phyloP scores from a whole-genome alignment of 768 basidiomycete genomes.

The Suillus paluster region DNA sequence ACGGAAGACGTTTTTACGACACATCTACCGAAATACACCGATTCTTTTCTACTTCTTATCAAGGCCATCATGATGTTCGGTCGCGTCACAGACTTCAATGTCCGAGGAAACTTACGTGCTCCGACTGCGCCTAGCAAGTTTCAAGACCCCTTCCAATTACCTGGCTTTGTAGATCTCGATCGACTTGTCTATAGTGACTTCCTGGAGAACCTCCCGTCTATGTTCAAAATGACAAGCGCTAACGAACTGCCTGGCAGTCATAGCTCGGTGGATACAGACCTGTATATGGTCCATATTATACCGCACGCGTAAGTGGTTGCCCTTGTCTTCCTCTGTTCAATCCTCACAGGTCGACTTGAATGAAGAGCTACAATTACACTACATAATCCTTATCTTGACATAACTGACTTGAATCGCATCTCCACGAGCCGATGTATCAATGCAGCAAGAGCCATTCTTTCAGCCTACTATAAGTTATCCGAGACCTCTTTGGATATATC shows the following conservation, averaged over 20 bases:
- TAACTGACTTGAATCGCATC: constrained; percentile 62
- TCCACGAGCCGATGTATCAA: constrained; percentile 76
- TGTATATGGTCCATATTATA: constrained; percentile 86
- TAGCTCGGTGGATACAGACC: constrained; percentile 73
- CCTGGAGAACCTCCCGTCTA: constrained; percentile 69
- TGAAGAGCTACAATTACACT: constrained; percentile 84
- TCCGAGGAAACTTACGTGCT: constrained; percentile 71
- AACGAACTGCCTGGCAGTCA: constrained; percentile 59
- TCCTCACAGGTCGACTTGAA: constrained; percentile 33
- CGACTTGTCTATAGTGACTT: constrained; percentile 69
- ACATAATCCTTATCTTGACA: constrained; percentile 83
- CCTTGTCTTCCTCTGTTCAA: constrained; percentile 10
- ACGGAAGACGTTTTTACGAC: constrained; percentile 66
- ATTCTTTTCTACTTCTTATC: constrained; percentile 80
- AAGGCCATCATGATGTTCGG: constrained; percentile 88
- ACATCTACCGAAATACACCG: constrained; percentile 79
- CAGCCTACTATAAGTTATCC: constrained; percentile 77
- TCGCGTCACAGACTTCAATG: constrained; percentile 83
- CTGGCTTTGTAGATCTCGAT: constrained; percentile 74
- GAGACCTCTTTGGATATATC: constrained; percentile 83
- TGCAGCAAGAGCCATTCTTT: constrained; percentile 74
- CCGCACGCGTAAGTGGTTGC: constrained; percentile 75
- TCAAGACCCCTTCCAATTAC: constrained; percentile 70
- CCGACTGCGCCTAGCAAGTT: constrained; percentile 69
- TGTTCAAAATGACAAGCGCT: constrained; percentile 58